Evolutionary conservation across 306 rosid genomes (phyloP), one percentile per base, ranked within the genome.

Genomic region (Delonix regia): DNA sequence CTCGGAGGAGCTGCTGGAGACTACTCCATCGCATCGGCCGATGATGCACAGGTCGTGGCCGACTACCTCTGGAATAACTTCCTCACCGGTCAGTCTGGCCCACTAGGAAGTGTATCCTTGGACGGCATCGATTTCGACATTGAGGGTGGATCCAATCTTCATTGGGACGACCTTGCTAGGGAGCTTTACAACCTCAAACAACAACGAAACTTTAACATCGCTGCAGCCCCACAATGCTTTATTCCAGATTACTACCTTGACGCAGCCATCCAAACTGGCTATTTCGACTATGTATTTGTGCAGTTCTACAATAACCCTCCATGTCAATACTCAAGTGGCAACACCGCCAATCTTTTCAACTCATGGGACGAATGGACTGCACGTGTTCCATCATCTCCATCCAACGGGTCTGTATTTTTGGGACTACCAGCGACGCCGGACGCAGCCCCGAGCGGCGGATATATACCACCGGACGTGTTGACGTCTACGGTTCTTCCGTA

Each of bases 51-150:
- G 39, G 13, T 41, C 1, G 82, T 88, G 0, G 74, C 88, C 0
- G 41, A 70, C 1, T 85, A 85, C 57, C 84, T 91, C 0, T 85
- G 85, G 76, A 65, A 56, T 21, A 87, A 68, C 83, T 91, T 45
- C 78, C 85, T 91, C 1, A 85, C 84, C 0, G 96, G 90, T 9
- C 83, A 90, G 85, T 48, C 81, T 8, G 33, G 41, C 5, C 96
- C 91, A 0, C 47, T 91, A 0, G 97, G 93, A 0, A 71, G 62
- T 0, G 90, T 92, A 0, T 51, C 84, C 36, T 65, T 91, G 4
- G 88, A 91, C 16, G 93, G 93, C 11, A 73, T 91, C 2, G 90
- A 89, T 71, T 86, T 91, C 27, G 86, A 85, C 19, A 87, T 87
- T 11, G 85, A 79, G 33, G 6, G 39, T 0, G 73, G 78, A 4